These are phyloP conservation scores for Geum urbanum DNA, from an alignment of 306 rosid species.

Conservation along the genomic window DNA sequence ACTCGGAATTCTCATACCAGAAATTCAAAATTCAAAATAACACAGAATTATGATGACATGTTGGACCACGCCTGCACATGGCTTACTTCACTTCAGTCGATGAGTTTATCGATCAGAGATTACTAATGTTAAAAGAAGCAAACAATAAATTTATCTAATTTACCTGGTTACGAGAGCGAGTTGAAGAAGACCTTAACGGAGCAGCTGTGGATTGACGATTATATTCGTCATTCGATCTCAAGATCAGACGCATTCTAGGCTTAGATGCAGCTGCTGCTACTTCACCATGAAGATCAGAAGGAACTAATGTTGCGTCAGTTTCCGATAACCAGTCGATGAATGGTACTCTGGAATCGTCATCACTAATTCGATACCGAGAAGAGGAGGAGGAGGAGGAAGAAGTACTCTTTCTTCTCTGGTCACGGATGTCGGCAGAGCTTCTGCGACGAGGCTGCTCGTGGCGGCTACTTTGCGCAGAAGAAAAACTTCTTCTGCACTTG, in stretches of 20 bases:
- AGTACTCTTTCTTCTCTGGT: constrained; percentile 18
- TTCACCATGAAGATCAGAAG: constrained; percentile 7
- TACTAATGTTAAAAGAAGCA: background rate
- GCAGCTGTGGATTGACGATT: background rate
- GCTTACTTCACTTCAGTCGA: constrained; percentile 1
- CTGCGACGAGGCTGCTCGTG: constrained; percentile 31
- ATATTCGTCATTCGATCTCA: constrained; percentile 18
- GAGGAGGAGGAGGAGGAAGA: constrained; percentile 28
- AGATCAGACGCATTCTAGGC: constrained; percentile 11
- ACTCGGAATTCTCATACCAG: background rate
- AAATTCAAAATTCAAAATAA: background rate
- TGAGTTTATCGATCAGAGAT: background rate
- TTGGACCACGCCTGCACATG: background rate
- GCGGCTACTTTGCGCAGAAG: constrained; percentile 23
- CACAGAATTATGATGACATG: background rate
- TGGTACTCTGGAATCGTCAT: constrained; percentile 15
- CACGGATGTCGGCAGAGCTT: constrained; percentile 44
- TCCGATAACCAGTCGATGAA: constrained; percentile 52
- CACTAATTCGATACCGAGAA: constrained; percentile 41
- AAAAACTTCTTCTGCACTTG: constrained; percentile 44
- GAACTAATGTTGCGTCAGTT: constrained; percentile 23
- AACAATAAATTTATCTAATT: background rate
- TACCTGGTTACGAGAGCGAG: constrained; percentile 59
- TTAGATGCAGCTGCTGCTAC: constrained; percentile 14
- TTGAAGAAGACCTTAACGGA: constrained; percentile 37